Evolutionary conservation across 352 stramenopile genomes (phyloP), one percentile per base, ranked within the genome.

Genomic region (Thalassiosira hispida): DNA sequence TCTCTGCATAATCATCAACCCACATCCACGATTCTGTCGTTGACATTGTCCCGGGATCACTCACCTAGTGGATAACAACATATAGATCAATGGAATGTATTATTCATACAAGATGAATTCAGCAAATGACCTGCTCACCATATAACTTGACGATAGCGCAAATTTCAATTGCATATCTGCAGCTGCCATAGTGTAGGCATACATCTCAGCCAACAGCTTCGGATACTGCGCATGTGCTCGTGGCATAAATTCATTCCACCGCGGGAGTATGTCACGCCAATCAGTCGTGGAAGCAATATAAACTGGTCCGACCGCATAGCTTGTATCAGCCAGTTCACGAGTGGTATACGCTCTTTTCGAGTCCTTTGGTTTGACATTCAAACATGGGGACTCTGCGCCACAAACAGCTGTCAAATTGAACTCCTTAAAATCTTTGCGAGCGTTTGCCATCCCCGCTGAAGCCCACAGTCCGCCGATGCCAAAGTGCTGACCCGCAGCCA

Each of bases 191-290:
- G 71, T 86, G 42, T 88, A 89, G 2, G 69, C 85, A 68, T 75
- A 89, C 85, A 91, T 91, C 38, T 91, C 85, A 35, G 85, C 81
- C 9, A 91, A 47, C 23, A 91, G 42, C 31, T 81, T 78, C 20
- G 85, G 85, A 55, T 91, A 87, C 55, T 88, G 77, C 14, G 16
- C 61, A 59, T 85, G 72, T 9, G 85, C 80, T 20, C 60, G 47
- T 14, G 73, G 73, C 23, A 60, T 84, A 56, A 81, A 87, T 29
- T 68, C 49, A 46, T 73, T 1, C 80, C 80, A 87, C 40, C 52
- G 61, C 33, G 53, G 73, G 12, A 82, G 29, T 7, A 88, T 12
- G 8, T 38, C 42, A 12, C 47, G 47, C 65, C 65, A 83, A 75
- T 88, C 81, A 0, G 40, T 27, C 20, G 51, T 77, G 8, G 77